Evolutionary conservation across 2,329 filamentous ascomycete genomes (phyloP), one percentile per base, ranked within the genome.

Genomic region (Fusarium succisae): DNA sequence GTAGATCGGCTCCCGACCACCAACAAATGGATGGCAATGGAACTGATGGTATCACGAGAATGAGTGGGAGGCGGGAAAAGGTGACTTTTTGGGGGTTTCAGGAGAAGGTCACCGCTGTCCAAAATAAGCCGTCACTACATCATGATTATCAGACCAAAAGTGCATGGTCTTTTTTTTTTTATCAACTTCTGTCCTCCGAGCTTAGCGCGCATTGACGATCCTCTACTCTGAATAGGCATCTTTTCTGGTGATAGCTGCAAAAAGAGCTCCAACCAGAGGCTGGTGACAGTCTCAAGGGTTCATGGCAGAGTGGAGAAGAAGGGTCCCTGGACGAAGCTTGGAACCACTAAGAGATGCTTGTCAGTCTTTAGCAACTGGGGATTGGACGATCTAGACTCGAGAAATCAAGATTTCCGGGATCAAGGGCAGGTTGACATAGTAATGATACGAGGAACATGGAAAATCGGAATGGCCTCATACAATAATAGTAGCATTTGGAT

Each of bases 131-230:
- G n/a, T n/a, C 66, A 66, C n/a, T 59, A 2, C 15, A 26, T 9
- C 18, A 37, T n/a, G 7, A 32, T 8, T 12, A n/a, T 10, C 20
- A 48, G 20, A 24, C 22, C n/a, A 32, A 58, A 45, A 6, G 8
- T 65, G 45, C 22, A n/a, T 15, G 15, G n/a, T 54, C 41, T 54
- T 70, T 55, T 69, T 69, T 69, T 69, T 9, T 17, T 26, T 4
- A 53, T 59, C 66, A 48, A 37, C 17, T 54, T 38, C 47, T 38
- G 47, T 28, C 44, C 44, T 44, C 62, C 68, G 72, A 75, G 72
- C 47, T 74, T 74, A 72, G 72, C 72, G 72, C 68, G 70, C 65
- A 56, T 24, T 32, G 69, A 62, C 41, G 55, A 73, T 65, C 67
- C 55, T 53, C 68, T 51, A 37, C 51, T 43, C 38, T 15, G 24